Base-by-base conservation (phyloP, 805 yeast species). In the Hanseniaspora guilliermondii region DNA sequence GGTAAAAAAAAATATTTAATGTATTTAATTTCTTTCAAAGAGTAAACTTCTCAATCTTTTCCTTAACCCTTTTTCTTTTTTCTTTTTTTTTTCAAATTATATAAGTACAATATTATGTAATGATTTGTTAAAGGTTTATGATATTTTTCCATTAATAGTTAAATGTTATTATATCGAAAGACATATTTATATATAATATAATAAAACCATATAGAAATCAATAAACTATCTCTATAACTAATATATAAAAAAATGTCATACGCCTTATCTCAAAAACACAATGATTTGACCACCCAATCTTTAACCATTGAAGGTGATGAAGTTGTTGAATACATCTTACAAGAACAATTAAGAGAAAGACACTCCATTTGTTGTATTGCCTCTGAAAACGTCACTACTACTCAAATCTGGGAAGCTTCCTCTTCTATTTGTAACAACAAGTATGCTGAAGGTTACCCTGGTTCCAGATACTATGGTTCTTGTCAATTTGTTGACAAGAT, bases 361-460 rank as follows among this genome's bases (percentile, higher is more conserved):
- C 88, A 86, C 71, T 89, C 97, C 44, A 84, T 93, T 63, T 91
- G 87, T 47, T 78, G 93, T 69, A 93, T 93, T 70, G 96, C 98
- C 33, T 86, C 96, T 54, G 98, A 93, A 75, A 93, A 93, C 73
- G 89, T 91, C 76, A 93, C 98, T 56, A 85, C 97, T 54, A 85
- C 85, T 62, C 85, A 97, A 41, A 98, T 93, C 47, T 85, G 91
- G 74, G 97, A 93, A 66, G 87, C 95, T 35, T 81, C 91, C 65
- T 98, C 98, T 61, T 84, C 97, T 50, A 96, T 94, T 69, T 87
- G 93, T 96, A 86, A 86, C 70, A 93, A 93, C 81, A 93, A 93
- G 76, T 93, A 93, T 75, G 88, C 97, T 39, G 98, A 93, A 74
- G 98, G 98, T 59, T 91, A 93, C 74, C 98, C 98, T 57, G 97